Conservation (phyloP, 1,139 yeast genomes). For the Pichia inconspicua region DNA sequence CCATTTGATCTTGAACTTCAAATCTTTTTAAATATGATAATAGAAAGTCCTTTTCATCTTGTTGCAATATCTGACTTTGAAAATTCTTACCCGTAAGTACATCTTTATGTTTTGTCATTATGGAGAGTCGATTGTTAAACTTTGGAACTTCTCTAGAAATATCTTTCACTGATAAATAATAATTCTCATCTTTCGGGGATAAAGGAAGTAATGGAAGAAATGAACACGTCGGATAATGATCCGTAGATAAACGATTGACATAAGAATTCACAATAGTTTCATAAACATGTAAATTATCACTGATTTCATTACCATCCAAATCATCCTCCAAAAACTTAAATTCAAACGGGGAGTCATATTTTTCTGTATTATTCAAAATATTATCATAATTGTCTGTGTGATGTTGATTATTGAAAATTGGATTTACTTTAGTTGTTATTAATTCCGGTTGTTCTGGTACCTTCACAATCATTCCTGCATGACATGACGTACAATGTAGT, state of each 20-base stretch:
- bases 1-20: neutral
- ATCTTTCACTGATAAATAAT: conserved; percentile 22
- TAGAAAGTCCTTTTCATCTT: conserved; percentile 8
- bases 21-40: conserved; percentile 4
- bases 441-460: conserved; percentile 10
- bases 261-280: conserved; percentile 21
- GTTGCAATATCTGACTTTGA: conserved; percentile 1
- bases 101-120: conserved; percentile 14
- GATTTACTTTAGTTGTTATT: neutral
- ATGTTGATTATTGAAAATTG: conserved; percentile 8
- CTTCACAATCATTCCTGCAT: conserved; percentile 18
- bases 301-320: conserved; percentile 4
- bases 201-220: conserved; percentile 14
- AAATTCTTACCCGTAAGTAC: conserved; percentile 13
- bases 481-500: conserved; percentile 25
- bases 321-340: conserved; percentile 9
- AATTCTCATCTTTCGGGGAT: conserved; percentile 17
- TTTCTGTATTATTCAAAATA: conserved; percentile 7
- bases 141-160: conserved; percentile 18
- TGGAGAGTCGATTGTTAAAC: conserved; percentile 14
- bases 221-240: conserved; percentile 25
- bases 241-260: conserved; percentile 19
- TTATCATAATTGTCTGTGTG: conserved; percentile 6
- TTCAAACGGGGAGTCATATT: conserved; percentile 9
- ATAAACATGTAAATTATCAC: conserved; percentile 12